Base-by-base conservation (phyloP, 140 eudicot genomes). In the Cichorium intybus region DNA sequence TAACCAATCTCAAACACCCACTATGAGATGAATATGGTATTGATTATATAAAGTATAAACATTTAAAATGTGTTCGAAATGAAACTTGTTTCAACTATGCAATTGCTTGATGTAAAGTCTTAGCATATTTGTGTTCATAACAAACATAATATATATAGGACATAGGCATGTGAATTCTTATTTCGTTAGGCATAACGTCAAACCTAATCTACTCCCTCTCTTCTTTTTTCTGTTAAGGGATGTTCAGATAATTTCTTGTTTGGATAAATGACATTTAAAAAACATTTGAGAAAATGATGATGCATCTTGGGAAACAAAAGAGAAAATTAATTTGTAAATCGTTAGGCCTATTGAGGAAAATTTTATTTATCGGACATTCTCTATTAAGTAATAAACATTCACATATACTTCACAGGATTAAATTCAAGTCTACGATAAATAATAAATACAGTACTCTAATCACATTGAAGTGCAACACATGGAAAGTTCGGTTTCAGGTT, bases 111-210 rank as follows among this genome's bases (percentile, higher is more conserved):
- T 16, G 21, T 20, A 52, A 53, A 24, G 16, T 47, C 47, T 20
- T 58, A 59, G 60, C 59, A 24, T n/a, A 12, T 20, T 47, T 57
- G 21, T 46, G 10, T 4, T 53, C 17, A 49, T 20, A 50, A 21
- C 14, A 27, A 8, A 54, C 34, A 5, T 69, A 29, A 14, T 15
- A 21, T 29, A 14, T 10, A 57, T 9, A 59, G 27, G 53, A 56
- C 74, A 57, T 41, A 20, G 2, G 14, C 74, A 56, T 56, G 58
- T 56, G 66, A 56, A 69, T 15, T 58, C 27, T 26, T 41, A 26
- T 68, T 56, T 43, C 24, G 56, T 64, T 56, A 47, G 15, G 29
- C 20, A 57, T 2, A 27, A 5, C 17, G 26, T 47, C 57, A 18
- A 57, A 29, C 59, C 41, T 10, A 6, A 28, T 56, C 50, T 23